Conservation (phyloP, 257 asterid genomes). For the Nicotiana undulata region DNA sequence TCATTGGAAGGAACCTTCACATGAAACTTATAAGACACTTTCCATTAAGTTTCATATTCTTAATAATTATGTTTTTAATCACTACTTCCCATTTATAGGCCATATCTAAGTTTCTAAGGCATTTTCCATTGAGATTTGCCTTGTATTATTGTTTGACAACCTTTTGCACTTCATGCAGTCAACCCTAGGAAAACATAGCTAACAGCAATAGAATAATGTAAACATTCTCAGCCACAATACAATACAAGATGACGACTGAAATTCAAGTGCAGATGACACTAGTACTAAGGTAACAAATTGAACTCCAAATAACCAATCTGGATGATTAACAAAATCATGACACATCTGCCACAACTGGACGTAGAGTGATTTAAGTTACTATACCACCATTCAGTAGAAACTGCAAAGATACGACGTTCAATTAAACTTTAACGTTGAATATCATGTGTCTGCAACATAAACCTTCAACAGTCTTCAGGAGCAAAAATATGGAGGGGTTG, state of each 20-base stretch:
- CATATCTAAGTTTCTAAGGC: neutral
- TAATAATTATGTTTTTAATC: neutral
- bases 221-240: neutral
- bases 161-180: neutral
- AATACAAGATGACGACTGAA: neutral
- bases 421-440: neutral
- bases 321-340: neutral
- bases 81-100: neutral
- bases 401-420: neutral
- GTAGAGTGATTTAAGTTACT: neutral
- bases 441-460: neutral
- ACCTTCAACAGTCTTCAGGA: neutral
- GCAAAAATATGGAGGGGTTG: neutral
- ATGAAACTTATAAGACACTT: neutral
- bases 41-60: neutral
- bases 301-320: neutral
- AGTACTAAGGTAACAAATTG: neutral
- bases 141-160: slow-evolving; percentile 2
- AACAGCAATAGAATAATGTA: neutral
- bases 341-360: neutral
- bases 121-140: neutral
- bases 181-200: neutral
- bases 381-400: neutral
- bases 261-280: neutral
- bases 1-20: slow-evolving; percentile 2